Conservation (phyloP, 805 yeast genomes). For the Wickerhamiella lipophila region DNA sequence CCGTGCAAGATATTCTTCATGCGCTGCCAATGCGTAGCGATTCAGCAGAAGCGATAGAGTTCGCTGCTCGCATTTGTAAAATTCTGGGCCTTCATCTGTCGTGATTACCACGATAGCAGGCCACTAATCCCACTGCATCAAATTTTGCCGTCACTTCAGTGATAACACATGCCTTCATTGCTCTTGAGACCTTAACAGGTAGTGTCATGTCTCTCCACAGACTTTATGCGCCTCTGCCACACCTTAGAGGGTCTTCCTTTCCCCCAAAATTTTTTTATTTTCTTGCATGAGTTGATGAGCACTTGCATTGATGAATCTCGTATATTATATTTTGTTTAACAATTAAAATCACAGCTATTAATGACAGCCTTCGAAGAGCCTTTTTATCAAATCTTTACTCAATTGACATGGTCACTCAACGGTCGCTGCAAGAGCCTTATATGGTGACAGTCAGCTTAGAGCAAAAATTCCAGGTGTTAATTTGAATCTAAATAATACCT, state of each 20-base stretch:
- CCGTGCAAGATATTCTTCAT: slow-evolving; percentile 3
- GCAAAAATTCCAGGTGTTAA: not conserved
- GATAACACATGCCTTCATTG: not conserved
- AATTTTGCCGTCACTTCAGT: not conserved
- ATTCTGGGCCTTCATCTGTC: slow-evolving; percentile 5
- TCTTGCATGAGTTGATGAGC: not conserved
- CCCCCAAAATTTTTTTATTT: not conserved
- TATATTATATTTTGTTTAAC: not conserved
- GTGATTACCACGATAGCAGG: not conserved
- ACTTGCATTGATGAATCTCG: not conserved
- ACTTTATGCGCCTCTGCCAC: too few relatives aligned
- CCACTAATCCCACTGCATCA: not conserved
- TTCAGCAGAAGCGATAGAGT: slow-evolving; percentile 4
- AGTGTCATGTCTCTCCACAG: not conserved
- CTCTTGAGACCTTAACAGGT: not conserved
- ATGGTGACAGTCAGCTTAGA: not conserved
- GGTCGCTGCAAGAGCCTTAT: slow-evolving; percentile 1
- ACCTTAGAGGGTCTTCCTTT: not conserved
- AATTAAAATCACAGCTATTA: not conserved
- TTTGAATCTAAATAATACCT: too few relatives aligned
- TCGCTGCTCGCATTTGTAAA: slow-evolving; percentile 8
- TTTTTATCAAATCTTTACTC: not conserved
- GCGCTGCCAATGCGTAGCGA: slow-evolving; percentile 5
- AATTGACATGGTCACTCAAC: not conserved
- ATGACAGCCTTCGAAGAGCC: not conserved